Evolutionary conservation across 805 yeast species (phyloP).

Genomic region (Cyberlindnera sargentensis): DNA sequence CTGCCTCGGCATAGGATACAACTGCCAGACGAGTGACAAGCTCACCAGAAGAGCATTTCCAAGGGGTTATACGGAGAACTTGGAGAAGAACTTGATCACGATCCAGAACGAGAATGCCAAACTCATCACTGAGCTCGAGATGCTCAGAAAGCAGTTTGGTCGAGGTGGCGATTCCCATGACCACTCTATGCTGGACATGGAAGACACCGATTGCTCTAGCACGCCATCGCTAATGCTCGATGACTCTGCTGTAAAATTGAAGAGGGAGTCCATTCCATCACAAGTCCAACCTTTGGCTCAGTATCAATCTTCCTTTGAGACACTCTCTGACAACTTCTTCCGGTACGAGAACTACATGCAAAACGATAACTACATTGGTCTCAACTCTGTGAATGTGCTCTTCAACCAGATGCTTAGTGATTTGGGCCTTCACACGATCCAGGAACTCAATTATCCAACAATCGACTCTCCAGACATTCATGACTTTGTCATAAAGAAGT

Average conservation of each 20-base stretch:
- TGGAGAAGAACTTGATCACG: conserved; percentile 55
- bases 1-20: conserved; percentile 57
- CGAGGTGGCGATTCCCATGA: too few species aligned
- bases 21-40: conserved; percentile 67
- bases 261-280: conserved; percentile 5
- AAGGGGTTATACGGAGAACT: conserved; percentile 70
- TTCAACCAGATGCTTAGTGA: conserved; percentile 12
- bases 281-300: background rate
- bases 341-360: conserved; percentile 19
- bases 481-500: conserved; percentile 13
- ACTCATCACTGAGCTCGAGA: conserved; percentile 29
- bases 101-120: conserved; percentile 49
- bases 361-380: conserved; percentile 20
- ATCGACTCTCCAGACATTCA: conserved; percentile 20
- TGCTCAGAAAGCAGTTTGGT: conserved; percentile 11
- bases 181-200: too few species aligned
- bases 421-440: conserved; percentile 19
- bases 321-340: conserved; percentile 17
- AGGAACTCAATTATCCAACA: conserved; percentile 24
- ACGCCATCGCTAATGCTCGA: too few species aligned
- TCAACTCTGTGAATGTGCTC: conserved; percentile 18
- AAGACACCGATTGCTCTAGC: too few species aligned
- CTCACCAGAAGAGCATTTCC: conserved; percentile 73
- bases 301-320: conserved; percentile 3
- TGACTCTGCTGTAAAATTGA: background rate